phyloP scores from a whole-genome alignment of 768 basidiomycete species.

The Termitomyces sp. region DNA sequence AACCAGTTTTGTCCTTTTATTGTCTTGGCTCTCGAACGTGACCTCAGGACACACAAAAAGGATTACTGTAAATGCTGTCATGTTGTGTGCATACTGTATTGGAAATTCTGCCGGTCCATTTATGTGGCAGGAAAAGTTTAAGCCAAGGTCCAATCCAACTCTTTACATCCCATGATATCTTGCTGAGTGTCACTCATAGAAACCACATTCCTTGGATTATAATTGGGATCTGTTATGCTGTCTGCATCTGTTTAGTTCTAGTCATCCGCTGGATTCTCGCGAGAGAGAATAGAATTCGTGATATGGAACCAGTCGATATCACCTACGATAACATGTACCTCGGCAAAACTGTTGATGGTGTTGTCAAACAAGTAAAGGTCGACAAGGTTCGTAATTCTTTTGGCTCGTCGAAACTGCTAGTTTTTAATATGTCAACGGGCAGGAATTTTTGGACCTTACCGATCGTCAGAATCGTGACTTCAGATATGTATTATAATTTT shows the following conservation, averaged over 20 bases:
- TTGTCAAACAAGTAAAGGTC: constrained; percentile 50
- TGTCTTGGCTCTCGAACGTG: constrained; percentile 63
- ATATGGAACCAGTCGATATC: constrained; percentile 48
- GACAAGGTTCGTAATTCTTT: constrained; percentile 52
- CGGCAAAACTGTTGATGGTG: constrained; percentile 52
- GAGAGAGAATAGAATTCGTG: constrained; percentile 62
- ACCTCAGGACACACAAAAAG: constrained; percentile 74
- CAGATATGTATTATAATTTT: constrained; percentile 64
- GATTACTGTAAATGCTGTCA: constrained; percentile 68
- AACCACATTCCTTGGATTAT: constrained; percentile 77
- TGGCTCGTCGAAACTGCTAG: not conserved
- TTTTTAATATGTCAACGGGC: not conserved
- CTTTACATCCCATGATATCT: not conserved
- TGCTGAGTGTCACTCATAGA: constrained; percentile 27
- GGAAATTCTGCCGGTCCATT: constrained; percentile 69
- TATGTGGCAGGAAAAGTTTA: too few species aligned
- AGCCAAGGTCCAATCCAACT: constrained; percentile 47
- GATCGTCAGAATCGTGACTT: constrained; percentile 71
- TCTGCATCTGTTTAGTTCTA: constrained; percentile 45
- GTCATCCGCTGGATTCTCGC: constrained; percentile 50
- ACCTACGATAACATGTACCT: constrained; percentile 63
- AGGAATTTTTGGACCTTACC: constrained; percentile 75
- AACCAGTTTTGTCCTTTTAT: constrained; percentile 49
- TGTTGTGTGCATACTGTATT: constrained; percentile 65
- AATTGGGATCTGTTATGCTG: constrained; percentile 60